Conservation (phyloP, 495 filamentous ascomycete genomes). For the Aspergillus nidulans region DNA sequence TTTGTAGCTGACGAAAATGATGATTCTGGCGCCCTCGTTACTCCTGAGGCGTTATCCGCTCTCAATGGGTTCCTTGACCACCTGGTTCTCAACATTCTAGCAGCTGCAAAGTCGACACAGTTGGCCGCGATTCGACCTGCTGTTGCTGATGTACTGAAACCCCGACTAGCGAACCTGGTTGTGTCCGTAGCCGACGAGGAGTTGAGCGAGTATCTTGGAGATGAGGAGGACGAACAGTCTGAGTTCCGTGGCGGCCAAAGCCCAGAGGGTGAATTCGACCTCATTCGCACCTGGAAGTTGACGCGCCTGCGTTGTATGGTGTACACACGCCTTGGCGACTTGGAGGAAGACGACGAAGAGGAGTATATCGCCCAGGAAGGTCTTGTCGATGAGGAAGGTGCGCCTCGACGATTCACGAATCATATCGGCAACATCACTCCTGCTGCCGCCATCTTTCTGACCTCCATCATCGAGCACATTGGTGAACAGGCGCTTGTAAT, state of each 20-base stretch:
- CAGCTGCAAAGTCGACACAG: slow-evolving; percentile 74
- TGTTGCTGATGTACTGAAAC: slow-evolving; percentile 81
- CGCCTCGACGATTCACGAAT: slow-evolving; percentile 50
- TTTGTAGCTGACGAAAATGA: slow-evolving; percentile 62
- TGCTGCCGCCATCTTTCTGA: slow-evolving; percentile 91
- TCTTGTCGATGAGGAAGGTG: slow-evolving; percentile 47
- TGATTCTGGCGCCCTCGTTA: slow-evolving; percentile 61
- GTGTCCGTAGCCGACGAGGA: slow-evolving; percentile 88
- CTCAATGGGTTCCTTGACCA: slow-evolving; percentile 95
- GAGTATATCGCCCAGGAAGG: slow-evolving; percentile 70
- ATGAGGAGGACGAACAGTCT: slow-evolving; percentile 64
- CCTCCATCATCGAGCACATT: slow-evolving; percentile 88
- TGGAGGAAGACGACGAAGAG: slow-evolving; percentile 97
- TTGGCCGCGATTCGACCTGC: slow-evolving; percentile 74
- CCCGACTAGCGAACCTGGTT: slow-evolving; percentile 80
- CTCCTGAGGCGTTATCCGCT: slow-evolving; percentile 67
- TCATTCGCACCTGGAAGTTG: slow-evolving; percentile 85
- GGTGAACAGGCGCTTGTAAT: slow-evolving; percentile 85
- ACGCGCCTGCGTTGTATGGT: slow-evolving; percentile 95
- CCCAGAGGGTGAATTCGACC: slow-evolving; percentile 65
- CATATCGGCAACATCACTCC: slow-evolving; percentile 74
- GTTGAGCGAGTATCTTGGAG: slow-evolving; percentile 79
- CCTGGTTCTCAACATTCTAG: slow-evolving; percentile 82
- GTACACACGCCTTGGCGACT: slow-evolving; percentile 90
- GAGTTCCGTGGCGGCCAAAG: slow-evolving; percentile 51